Conservation (phyloP, 2,329 filamentous ascomycete species). For the Cucurbitaria berberidis region DNA sequence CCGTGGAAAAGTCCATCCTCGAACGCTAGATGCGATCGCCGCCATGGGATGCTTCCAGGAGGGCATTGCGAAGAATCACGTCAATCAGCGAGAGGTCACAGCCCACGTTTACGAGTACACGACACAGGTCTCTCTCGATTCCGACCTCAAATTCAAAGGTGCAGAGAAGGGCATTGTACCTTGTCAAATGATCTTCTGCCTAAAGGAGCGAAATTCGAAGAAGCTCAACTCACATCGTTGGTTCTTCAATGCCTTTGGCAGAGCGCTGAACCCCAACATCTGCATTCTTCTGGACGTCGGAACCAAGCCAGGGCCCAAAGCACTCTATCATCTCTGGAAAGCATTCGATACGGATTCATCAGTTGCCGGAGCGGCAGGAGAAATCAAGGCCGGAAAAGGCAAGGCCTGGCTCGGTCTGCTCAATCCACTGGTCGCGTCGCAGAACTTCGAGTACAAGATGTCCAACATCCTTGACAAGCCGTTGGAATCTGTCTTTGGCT, state of each 20-base stretch:
- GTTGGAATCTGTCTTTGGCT: constrained; percentile 94
- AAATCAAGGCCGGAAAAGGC: constrained; percentile 97
- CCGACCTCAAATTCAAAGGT: constrained; percentile 97
- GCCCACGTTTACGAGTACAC: constrained; percentile 99
- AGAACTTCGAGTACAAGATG: constrained; percentile 99
- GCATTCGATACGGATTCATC: constrained; percentile 98
- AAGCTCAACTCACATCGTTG: constrained; percentile 98
- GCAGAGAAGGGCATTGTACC: constrained; percentile 99
- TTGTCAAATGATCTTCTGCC: constrained; percentile 96
- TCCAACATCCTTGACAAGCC: constrained; percentile 98
- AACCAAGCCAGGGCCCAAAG: constrained; percentile 85
- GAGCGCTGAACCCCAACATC: constrained; percentile 90
- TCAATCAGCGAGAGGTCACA: constrained; percentile 94
- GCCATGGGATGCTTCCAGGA: constrained; percentile 98
- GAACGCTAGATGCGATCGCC: constrained; percentile 90
- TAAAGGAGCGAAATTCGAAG: constrained; percentile 97
- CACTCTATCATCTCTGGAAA: constrained; percentile 98
- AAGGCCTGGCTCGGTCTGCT: constrained; percentile 80
- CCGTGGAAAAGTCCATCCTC: constrained; percentile 88
- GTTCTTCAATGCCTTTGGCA: constrained; percentile 99
- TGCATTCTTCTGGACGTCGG: constrained; percentile 97
- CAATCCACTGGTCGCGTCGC: constrained; percentile 93
- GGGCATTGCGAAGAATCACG: constrained; percentile 96
- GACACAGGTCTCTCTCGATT: constrained; percentile 93
- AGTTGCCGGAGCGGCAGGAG: constrained; percentile 93